Percentiles rank a stretch among this genome's conserved stretches.
phyloP scores from a whole-genome alignment of 1,284 basidiomycete species.

The Apiotrichum porosum region DNA sequence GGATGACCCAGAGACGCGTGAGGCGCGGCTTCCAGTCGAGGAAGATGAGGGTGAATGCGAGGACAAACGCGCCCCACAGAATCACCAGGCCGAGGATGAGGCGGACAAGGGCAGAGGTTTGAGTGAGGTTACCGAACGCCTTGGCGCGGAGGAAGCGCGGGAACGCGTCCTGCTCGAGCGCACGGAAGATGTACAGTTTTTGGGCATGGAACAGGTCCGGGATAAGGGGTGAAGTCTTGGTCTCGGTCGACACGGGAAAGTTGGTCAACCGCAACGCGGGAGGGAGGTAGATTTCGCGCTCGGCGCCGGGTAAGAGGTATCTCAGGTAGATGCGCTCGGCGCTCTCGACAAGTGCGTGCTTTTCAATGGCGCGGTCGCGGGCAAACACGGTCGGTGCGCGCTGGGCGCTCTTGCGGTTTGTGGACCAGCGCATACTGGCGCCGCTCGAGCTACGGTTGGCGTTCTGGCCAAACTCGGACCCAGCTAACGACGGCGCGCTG shows the following conservation, averaged over 20 bases:
- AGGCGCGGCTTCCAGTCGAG: conserved; percentile 83
- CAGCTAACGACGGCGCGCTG: no score
- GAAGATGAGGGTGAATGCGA: conserved; percentile 87
- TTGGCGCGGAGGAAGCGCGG: conserved; percentile 91
- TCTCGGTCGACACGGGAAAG: conserved; percentile 58
- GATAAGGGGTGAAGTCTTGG: conserved; percentile 75
- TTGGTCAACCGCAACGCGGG: conserved; percentile 43
- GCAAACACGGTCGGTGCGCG: conserved; percentile 78
- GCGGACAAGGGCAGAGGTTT: conserved; percentile 76
- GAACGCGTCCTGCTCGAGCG: conserved; percentile 97
- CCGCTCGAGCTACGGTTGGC: conserved; percentile 1
- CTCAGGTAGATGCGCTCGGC: conserved; percentile 93
- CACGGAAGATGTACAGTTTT: conserved; percentile 95
- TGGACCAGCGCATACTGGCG: conserved; percentile 5
- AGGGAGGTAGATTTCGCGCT: conserved; percentile 89
- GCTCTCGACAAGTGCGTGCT: conserved; percentile 80
- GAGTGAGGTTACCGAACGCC: conserved; percentile 94
- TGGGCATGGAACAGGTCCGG: conserved; percentile 96
- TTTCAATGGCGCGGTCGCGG: conserved; percentile 82
- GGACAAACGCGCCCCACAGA: conserved; percentile 86
- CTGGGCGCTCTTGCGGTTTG: conserved; percentile 48
- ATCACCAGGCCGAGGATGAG: conserved; percentile 77
- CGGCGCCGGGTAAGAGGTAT: conserved; percentile 65
- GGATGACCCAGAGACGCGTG: conserved; percentile 90
- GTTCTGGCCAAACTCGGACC: not conserved